These are phyloP conservation scores for Ophiocordyceps sinensis DNA, from an alignment of 2,329 filamentous ascomycete species.

Conservation along the genomic window DNA sequence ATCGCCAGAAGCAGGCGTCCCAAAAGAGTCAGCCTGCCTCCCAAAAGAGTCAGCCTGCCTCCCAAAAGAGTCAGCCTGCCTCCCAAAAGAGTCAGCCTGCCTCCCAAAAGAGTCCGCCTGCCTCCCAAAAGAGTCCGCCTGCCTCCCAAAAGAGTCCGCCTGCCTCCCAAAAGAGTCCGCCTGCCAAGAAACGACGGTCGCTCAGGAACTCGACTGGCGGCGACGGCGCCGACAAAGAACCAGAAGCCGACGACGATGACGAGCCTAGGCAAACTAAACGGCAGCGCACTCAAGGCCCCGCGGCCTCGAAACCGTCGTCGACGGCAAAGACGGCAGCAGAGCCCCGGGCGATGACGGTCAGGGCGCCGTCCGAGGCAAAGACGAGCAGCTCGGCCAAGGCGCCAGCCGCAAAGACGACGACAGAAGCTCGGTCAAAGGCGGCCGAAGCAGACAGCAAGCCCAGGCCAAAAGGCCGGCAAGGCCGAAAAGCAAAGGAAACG, in stretches of 20 bases:
- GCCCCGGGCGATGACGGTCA: conserved; percentile 1
- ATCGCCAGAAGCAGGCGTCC: conserved; percentile 1
- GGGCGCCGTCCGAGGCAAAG: not conserved
- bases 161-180: not conserved
- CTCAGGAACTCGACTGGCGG: conserved; percentile 1
- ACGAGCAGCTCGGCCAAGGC: conserved; percentile 4
- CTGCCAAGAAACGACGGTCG: conserved; percentile 5
- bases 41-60: not conserved
- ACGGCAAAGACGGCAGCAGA: conserved; percentile 4
- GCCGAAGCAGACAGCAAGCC: conserved; percentile 4
- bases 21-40: not conserved
- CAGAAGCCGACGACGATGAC: conserved; percentile 11
- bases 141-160: not conserved
- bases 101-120: too few relatives aligned
- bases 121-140: not conserved
- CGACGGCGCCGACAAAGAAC: not conserved
- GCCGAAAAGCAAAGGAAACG: conserved; percentile 21
- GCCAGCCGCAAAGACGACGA: conserved; percentile 5
- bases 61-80: not conserved
- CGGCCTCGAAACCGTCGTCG: conserved; percentile 9
- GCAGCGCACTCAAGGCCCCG: conserved; percentile 10
- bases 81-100: too few relatives aligned
- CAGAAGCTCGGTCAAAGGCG: conserved; percentile 2
- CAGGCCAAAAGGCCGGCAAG: conserved; percentile 10
- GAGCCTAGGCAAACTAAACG: conserved; percentile 11